Evolutionary conservation across 805 yeast species (phyloP), one percentile per base, ranked within the genome.

Genomic region (Saturnispora serradocipensis): DNA sequence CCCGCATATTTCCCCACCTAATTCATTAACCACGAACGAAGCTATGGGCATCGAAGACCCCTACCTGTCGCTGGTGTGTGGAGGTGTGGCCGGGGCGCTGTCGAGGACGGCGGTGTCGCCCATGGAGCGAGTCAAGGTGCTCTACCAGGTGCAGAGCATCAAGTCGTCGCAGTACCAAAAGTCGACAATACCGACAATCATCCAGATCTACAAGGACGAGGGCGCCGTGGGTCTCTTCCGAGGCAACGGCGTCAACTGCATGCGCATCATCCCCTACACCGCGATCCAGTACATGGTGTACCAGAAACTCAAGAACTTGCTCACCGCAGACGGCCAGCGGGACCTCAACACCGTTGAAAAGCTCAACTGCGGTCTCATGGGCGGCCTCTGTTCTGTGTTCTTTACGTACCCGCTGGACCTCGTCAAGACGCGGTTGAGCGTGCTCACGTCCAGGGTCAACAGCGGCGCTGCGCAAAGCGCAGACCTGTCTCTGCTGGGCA

Each of bases 91-190:
- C 2, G 95, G 95, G 16, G 88, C 88, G 0, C 72, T 84, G 0
- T 86, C 96, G 1, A 73, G 98, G 50, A 91, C 98, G 0, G 88
- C 86, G 1, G 97, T 90, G 5, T 87, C 97, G 11, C 99, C 99
- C 1, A 82, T 91, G 67, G 99, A 91, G 66, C 73, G 99, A 58
- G 95, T 93, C 59, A 91, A 91, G 68, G 93, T 93, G 56, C 68
- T 91, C 25, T 80, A 89, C 59, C 99, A 91, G 68, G 81, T 93
- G 35, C 97, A 91, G 53, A 54, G 8, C 20, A 45, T 20, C 8
- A 55, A 43, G 27, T 15, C 67, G 20, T 38, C 42, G 22, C 42
- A 38, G 9, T 72, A 51, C 76, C 76, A 78, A 47, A 69, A 73
- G n/a, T 97, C 97, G 2, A 78, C 89, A 62, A 72, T 82, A 53